phyloP scores from a whole-genome alignment of 2,329 filamentous ascomycete species.

The Keithomyces neogunnii region DNA sequence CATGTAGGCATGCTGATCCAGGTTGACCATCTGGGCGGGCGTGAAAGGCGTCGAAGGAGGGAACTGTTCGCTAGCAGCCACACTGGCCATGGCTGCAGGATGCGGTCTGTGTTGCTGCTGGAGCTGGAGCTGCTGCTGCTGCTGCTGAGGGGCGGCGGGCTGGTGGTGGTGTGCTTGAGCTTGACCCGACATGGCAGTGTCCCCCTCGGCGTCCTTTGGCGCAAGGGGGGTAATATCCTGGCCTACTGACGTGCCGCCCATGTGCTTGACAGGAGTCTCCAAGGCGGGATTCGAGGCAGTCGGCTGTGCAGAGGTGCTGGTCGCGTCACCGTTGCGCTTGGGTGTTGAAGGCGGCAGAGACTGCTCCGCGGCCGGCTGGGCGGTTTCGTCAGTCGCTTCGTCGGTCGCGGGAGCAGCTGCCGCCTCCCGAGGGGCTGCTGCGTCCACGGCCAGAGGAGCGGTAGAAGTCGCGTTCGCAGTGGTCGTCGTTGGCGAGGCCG shows the following conservation, averaged over 20 bases:
- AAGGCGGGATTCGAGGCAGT: not conserved
- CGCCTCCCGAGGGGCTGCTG: not conserved
- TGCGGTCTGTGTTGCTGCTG: not conserved
- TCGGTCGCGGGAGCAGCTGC: not conserved
- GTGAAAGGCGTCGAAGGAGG: constrained; percentile 25
- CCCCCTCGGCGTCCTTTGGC: constrained; percentile 1
- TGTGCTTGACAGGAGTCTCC: not conserved
- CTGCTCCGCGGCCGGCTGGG: not conserved
- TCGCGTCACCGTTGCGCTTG: constrained; percentile 1
- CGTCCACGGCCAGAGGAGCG: not conserved
- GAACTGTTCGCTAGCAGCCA: constrained; percentile 16
- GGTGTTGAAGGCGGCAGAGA: constrained; percentile 7
- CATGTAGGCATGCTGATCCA: constrained; percentile 32
- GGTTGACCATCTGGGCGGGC: constrained; percentile 20
- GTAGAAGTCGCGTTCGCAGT: not conserved
- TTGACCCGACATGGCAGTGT: constrained; percentile 4
- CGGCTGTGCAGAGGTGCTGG: not conserved
- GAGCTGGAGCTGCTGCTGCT: constrained; percentile 7
- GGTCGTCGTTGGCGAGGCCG: not conserved
- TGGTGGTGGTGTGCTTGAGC: constrained; percentile 1
- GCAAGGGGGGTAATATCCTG: constrained; percentile 13
- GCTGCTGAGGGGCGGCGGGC: constrained; percentile 2
- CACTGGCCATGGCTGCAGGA: constrained; percentile 7
- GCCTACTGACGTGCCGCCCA: constrained; percentile 6
- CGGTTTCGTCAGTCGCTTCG: not conserved